These are phyloP conservation scores for Lasiodiplodia sp. DNA, from an alignment of 2,329 filamentous ascomycete genomes.

Conservation along the genomic window DNA sequence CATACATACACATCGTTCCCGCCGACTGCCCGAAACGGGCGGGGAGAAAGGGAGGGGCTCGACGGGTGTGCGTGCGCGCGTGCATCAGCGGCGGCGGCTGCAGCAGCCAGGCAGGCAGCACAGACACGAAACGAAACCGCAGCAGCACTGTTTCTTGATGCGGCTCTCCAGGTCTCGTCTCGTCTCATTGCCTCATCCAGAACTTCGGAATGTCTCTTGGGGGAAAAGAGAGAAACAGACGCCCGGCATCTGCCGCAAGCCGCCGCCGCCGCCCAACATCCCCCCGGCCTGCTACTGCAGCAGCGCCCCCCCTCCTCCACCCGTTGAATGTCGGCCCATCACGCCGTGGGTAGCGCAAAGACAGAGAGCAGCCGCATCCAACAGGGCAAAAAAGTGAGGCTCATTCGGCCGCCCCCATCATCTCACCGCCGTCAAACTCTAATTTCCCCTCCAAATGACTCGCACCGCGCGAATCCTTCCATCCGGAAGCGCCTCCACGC, in stretches of 20 bases:
- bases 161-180: background rate
- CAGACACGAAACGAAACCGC: slow-evolving; percentile 1
- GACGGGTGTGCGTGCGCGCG: background rate
- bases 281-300: too few species aligned
- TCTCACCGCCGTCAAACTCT: background rate
- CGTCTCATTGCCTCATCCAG: background rate
- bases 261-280: too few species aligned
- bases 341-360: too few species aligned
- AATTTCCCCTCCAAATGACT: background rate
- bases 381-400: background rate
- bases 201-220: background rate
- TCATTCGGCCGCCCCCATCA: background rate
- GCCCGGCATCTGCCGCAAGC: too few species aligned
- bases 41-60: background rate
- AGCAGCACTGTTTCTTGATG: background rate
- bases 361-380: too few species aligned
- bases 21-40: background rate
- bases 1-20: background rate
- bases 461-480: background rate
- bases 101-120: background rate
- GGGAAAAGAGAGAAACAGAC: background rate
- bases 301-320: too few species aligned
- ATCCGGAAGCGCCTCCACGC: background rate
- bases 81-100: background rate
- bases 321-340: too few species aligned